Conservation (phyloP, 2,329 filamentous ascomycete genomes). For the Thyridium curvatum region DNA sequence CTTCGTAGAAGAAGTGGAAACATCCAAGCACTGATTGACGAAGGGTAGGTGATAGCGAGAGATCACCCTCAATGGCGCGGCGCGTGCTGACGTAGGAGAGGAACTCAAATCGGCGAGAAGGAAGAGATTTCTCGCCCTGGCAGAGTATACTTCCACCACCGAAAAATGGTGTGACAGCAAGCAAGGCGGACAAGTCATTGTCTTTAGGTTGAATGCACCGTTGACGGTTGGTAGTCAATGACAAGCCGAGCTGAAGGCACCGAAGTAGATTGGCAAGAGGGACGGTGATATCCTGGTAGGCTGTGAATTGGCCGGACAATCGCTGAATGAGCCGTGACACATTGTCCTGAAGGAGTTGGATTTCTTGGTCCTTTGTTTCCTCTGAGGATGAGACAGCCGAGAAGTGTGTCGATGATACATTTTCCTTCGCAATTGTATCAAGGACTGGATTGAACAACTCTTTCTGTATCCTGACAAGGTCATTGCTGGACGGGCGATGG, state of each 20-base stretch:
- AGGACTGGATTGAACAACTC: conserved; percentile 81
- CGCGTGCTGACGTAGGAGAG: conserved; percentile 40
- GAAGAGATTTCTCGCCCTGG: conserved; percentile 10
- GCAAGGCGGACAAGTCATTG: conserved; percentile 25
- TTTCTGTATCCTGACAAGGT: conserved; percentile 67
- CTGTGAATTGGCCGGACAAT: conserved; percentile 62
- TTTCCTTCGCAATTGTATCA: conserved; percentile 50
- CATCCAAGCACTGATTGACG: conserved; percentile 56
- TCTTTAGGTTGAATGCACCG: conserved; percentile 27
- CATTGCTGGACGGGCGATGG: conserved; percentile 63
- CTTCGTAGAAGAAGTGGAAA: conserved; percentile 66
- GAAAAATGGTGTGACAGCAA: conserved; percentile 48
- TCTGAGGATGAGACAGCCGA: conserved; percentile 22
- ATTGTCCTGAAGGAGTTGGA: conserved; percentile 46
- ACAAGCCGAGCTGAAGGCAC: conserved; percentile 70
- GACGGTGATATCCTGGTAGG: conserved; percentile 78
- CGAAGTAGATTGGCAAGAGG: conserved; percentile 75
- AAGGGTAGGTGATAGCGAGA: conserved; percentile 30
- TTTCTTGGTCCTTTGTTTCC: conserved; percentile 27
- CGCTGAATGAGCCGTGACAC: conserved; percentile 65
- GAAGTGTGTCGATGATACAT: conserved; percentile 31
- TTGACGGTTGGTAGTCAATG: conserved; percentile 45
- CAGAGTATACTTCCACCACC: conserved; percentile 37
- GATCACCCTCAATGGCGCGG: conserved; percentile 40
- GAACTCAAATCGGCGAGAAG: conserved; percentile 37